Evolutionary conservation across 2,329 filamentous ascomycete species (phyloP).

Genomic region (Ophiocordyceps camponoti-saundersi): DNA sequence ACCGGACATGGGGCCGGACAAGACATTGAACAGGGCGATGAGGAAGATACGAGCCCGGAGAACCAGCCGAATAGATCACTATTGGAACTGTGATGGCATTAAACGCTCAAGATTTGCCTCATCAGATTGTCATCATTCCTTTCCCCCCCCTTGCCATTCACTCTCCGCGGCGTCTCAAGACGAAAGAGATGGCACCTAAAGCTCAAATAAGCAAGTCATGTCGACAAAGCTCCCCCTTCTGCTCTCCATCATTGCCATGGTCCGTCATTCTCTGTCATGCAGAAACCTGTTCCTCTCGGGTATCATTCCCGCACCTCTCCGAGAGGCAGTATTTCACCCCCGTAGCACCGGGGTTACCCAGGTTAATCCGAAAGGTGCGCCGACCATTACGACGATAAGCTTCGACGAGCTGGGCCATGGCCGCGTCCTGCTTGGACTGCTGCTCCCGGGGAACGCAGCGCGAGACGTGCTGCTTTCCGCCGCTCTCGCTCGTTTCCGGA

Average conservation of each 20-base stretch:
- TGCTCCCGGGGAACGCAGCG: background rate
- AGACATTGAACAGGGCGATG: background rate
- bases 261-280: background rate
- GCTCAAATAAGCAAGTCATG: background rate
- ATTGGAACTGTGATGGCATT: background rate
- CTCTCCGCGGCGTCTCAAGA: too few relatives aligned
- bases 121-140: too few relatives aligned
- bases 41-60: background rate
- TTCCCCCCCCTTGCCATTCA: too few relatives aligned
- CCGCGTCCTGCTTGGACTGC: background rate
- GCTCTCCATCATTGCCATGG: background rate
- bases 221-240: background rate
- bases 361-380: background rate
- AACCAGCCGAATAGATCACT: background rate
- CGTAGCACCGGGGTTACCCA: background rate
- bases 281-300: background rate
- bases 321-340: background rate
- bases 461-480: background rate
- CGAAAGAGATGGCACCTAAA: too few relatives aligned
- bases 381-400: background rate
- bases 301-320: background rate
- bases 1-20: background rate
- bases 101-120: too few relatives aligned
- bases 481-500: background rate
- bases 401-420: background rate